Percentiles rank a stretch among this genome's conserved stretches.
phyloP scores from a whole-genome alignment of 2,329 filamentous ascomycete species.

The Botrytis porri region DNA sequence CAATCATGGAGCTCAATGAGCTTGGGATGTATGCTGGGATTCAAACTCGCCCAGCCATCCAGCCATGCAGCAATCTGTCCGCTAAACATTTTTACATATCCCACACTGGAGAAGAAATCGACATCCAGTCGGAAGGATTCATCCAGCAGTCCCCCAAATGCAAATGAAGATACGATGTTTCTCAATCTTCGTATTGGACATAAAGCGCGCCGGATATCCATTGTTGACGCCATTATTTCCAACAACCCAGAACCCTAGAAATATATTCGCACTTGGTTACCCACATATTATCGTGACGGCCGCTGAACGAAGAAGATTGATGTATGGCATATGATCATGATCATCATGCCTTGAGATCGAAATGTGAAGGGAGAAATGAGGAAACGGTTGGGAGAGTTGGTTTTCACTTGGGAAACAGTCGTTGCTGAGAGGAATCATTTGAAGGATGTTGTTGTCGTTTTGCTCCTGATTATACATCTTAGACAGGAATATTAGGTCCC shows the following conservation, averaged over 20 bases:
- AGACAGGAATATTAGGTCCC: background rate
- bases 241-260: background rate
- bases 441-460: background rate
- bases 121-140: background rate
- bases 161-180: background rate
- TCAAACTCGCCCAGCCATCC: background rate
- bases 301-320: background rate
- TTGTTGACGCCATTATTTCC: conserved; percentile 1
- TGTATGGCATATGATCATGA: background rate
- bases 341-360: background rate
- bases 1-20: background rate
- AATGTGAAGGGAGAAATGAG: background rate
- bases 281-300: background rate
- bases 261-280: background rate
- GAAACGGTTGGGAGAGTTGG: background rate
- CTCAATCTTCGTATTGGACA: background rate
- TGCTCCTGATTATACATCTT: background rate
- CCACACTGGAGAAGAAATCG: background rate
- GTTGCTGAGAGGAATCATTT: background rate
- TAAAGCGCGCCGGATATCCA: background rate
- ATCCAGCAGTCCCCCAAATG: background rate
- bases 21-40: background rate
- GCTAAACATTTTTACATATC: background rate
- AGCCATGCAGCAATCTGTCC: background rate
- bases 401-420: background rate